Percentiles rank a stretch among this genome's conserved stretches.
Evolutionary conservation across 139 green algal genomes (phyloP).

Genomic region (Chara braunii): DNA sequence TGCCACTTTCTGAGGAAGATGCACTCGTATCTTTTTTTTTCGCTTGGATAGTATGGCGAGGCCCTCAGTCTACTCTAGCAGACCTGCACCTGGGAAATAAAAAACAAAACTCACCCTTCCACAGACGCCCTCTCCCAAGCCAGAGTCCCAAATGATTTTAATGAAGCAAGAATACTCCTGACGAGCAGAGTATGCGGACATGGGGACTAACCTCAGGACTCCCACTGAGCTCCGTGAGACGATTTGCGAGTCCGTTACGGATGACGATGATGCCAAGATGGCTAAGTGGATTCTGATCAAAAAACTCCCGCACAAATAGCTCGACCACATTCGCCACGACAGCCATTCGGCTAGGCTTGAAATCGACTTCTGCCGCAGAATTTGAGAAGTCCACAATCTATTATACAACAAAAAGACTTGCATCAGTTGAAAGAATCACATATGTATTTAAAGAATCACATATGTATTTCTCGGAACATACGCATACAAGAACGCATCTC

Average conservation of each 20-base stretch:
- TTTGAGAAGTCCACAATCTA: slow-evolving; percentile 65
- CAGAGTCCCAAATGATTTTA: too few species aligned
- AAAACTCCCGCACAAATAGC: slow-evolving; percentile 82
- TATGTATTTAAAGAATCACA: not conserved
- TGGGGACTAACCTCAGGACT: too few species aligned
- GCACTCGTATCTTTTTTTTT: too few species aligned
- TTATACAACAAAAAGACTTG: not conserved
- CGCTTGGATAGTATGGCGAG: too few species aligned
- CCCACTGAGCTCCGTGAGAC: slow-evolving; percentile 38
- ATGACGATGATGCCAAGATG: slow-evolving; percentile 79
- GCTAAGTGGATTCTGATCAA: slow-evolving; percentile 88
- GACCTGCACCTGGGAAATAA: too few species aligned
- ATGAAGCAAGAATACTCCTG: too few species aligned
- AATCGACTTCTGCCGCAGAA: slow-evolving; percentile 60
- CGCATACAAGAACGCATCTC: not conserved
- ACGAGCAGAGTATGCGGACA: too few species aligned
- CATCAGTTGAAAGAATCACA: not conserved
- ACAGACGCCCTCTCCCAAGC: too few species aligned
- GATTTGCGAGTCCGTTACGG: slow-evolving; percentile 68
- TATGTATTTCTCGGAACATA: not conserved
- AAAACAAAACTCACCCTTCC: too few species aligned
- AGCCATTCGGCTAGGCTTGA: slow-evolving; percentile 65
- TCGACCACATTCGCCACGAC: slow-evolving; percentile 49
- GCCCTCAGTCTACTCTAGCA: too few species aligned
- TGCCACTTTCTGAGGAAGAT: too few species aligned